A percentile compares a stretch with the other conserved stretches of the same genome.
Evolutionary conservation across 1,284 basidiomycete genomes (phyloP).

Genomic region (Tremellales sp.): DNA sequence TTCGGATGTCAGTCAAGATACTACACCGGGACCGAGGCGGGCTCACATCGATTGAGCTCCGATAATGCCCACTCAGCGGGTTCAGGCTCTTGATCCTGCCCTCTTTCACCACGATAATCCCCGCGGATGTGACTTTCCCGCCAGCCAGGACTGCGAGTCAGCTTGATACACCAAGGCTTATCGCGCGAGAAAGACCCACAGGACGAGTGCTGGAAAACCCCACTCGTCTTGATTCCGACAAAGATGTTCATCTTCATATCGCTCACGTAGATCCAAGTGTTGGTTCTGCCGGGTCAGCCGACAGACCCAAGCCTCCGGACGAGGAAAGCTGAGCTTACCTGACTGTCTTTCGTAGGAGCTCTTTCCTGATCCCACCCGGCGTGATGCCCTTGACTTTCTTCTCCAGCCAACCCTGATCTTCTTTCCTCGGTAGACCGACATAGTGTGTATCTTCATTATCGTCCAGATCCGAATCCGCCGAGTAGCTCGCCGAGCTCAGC

Average conservation of each 20-base stretch:
- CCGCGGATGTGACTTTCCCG: slow-evolving; percentile 57
- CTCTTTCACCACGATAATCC: slow-evolving; percentile 63
- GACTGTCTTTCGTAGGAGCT: slow-evolving; percentile 60
- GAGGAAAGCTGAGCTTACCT: slow-evolving; percentile 9
- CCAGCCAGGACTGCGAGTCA: slow-evolving; percentile 47
- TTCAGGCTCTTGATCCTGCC: slow-evolving; percentile 63
- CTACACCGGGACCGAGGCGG: neutral
- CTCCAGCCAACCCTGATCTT: slow-evolving; percentile 47
- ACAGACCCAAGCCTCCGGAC: neutral
- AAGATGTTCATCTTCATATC: slow-evolving; percentile 59
- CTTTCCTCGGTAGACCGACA: slow-evolving; percentile 44
- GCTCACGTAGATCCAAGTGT: slow-evolving; percentile 67
- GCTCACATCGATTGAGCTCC: slow-evolving; percentile 55
- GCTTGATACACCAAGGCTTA: slow-evolving; percentile 41
- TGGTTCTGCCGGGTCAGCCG: slow-evolving; percentile 49
- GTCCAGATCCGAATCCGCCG: slow-evolving; percentile 32
- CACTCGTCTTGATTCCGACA: slow-evolving; percentile 65
- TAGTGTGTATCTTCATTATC: slow-evolving; percentile 56
- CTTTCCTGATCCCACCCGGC: slow-evolving; percentile 56
- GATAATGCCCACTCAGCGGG: slow-evolving; percentile 66
- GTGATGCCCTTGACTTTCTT: slow-evolving; percentile 54
- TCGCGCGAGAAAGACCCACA: slow-evolving; percentile 29
- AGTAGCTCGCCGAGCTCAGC: slow-evolving; percentile 17
- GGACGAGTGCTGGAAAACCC: slow-evolving; percentile 67
- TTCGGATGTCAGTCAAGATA: slow-evolving; percentile 24